A percentile compares a stretch with the other conserved stretches of the same genome.
Evolutionary conservation across 257 asterid species (phyloP).

Genomic region (Apocynum venetum): DNA sequence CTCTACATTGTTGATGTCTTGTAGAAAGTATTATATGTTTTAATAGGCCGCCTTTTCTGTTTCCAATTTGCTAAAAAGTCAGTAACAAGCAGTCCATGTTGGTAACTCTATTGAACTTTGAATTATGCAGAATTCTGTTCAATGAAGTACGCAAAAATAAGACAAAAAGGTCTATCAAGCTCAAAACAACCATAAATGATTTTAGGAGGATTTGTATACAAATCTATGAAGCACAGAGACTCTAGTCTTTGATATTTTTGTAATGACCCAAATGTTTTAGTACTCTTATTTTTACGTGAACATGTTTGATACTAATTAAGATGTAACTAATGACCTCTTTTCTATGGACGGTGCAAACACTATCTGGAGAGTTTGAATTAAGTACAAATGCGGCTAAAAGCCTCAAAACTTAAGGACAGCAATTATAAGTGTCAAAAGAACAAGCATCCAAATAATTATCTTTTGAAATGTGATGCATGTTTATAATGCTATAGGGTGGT

Average conservation of each 20-base stretch:
- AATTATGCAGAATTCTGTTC: background rate
- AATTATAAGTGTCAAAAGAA: background rate
- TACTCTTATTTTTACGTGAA: background rate
- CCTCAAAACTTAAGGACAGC: background rate
- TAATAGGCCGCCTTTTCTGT: background rate
- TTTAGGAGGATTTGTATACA: no score
- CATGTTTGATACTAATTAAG: background rate
- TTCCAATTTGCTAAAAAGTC: background rate
- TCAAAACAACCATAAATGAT: background rate
- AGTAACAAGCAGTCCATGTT: background rate
- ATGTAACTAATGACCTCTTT: background rate
- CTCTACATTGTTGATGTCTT: background rate
- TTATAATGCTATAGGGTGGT: background rate
- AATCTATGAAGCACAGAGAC: background rate
- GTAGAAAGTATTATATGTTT: background rate
- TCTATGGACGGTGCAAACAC: background rate
- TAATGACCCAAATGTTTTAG: background rate
- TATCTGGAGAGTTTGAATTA: background rate
- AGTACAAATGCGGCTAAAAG: background rate
- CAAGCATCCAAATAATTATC: background rate
- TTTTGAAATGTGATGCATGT: background rate
- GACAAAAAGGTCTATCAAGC: background rate
- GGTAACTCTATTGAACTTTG: background rate
- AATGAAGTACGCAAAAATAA: background rate
- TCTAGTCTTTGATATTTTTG: background rate